Evolutionary conservation across 805 yeast species (phyloP), one percentile per base, ranked within the genome.

Genomic region (Yamadazyma tumulicola): DNA sequence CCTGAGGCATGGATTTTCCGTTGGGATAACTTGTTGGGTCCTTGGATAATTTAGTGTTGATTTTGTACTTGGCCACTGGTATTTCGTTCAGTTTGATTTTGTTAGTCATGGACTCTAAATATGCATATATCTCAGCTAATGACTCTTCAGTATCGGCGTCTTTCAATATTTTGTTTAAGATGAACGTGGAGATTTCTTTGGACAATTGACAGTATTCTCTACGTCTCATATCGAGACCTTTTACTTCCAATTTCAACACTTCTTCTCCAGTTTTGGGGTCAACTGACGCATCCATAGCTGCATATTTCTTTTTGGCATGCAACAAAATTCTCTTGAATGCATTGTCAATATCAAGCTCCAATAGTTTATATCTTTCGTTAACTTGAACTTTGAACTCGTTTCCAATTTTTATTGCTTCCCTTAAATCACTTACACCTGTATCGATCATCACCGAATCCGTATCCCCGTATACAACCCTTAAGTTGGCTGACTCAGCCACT

Each of bases 361-460:
- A 69, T 44, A 85, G 63, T 49, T 76, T 75, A 60, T 93, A 94
- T 36, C 95, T 75, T 50, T 87, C 95, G 60, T 93, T 93, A 39
- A 93, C 97, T 39, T 77, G 72, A 31, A 69, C 57, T 56, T 93
- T 93, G 67, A 93, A 91, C 32, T 81, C 81, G 32, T 80, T 81
- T 19, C 97, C 99, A 43, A 88, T 81, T 48, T 72, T 72, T 28
- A 85, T 58, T 0, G 97, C 96, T 29, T 85, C 95, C 17, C 63
- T 58, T 56, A 74, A 83, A 20, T 64, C 71, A 37, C 72, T 75
- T 29, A 78, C 79, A 19, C 88, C 88, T 3, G 97, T 87, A 58
- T 91, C 94, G 55, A 93, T 87, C 98, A 93, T 93, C 34, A 93
- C 97, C 22, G 98, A 93, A 68, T 93, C 98, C 0, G 98, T 93